Percentiles rank a stretch among this genome's conserved stretches.
phyloP scores from a whole-genome alignment of 225 moss, liverwort and hornwort species.

The Bryoerythrophyllum caledonicum region DNA sequence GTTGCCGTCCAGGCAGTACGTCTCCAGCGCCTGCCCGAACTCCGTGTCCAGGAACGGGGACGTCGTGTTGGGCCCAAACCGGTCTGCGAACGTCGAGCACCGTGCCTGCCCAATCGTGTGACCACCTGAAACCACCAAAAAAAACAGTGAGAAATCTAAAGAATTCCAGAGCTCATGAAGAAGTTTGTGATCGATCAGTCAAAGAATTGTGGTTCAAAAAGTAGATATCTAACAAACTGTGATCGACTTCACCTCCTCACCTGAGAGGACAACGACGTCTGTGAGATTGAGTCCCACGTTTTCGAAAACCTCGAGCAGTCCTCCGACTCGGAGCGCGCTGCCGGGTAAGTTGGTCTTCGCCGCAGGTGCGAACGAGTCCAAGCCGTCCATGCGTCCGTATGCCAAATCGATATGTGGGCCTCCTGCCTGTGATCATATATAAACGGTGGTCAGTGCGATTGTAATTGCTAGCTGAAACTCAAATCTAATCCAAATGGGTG shows the following conservation, averaged over 20 bases:
- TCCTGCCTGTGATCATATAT: slow-evolving; percentile 14
- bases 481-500: too few species aligned
- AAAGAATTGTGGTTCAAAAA: too few species aligned
- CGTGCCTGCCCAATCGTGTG: slow-evolving; percentile 35
- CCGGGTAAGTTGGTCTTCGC: slow-evolving; percentile 27
- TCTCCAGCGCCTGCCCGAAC: slow-evolving; percentile 7
- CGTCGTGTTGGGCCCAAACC: neutral
- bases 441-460: neutral
- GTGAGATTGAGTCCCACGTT: slow-evolving; percentile 30
- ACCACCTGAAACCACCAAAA: neutral
- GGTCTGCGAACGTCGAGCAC: slow-evolving; percentile 27
- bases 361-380: slow-evolving; percentile 27
- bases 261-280: slow-evolving; percentile 33
- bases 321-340: slow-evolving; percentile 17
- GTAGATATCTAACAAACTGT: too few species aligned
- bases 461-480: neutral
- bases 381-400: slow-evolving; percentile 25
- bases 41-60: neutral
- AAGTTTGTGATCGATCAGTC: too few species aligned
- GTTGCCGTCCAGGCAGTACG: slow-evolving; percentile 6
- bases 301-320: slow-evolving; percentile 12
- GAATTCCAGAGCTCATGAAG: neutral
- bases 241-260: neutral
- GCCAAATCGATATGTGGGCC: slow-evolving; percentile 17
- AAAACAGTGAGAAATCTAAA: neutral